Conservation (phyloP, 2,329 filamentous ascomycete species). For the Geosmithia morbida region DNA sequence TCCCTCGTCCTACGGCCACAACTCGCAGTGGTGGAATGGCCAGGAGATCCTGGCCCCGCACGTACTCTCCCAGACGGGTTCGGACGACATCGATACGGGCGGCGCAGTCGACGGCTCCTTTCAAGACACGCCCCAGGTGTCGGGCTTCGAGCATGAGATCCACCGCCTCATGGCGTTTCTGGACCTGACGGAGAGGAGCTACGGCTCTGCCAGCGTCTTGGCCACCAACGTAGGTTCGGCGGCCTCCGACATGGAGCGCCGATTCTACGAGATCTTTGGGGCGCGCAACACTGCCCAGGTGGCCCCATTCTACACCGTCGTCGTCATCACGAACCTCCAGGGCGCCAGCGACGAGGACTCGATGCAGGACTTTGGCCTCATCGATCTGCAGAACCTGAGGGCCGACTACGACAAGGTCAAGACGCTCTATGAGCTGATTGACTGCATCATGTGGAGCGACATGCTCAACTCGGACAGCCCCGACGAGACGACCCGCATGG, state of each 20-base stretch:
- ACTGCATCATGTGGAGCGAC: slow-evolving; percentile 32
- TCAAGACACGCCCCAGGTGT: slow-evolving; percentile 10
- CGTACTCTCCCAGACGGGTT: slow-evolving; percentile 11
- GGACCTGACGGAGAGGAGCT: slow-evolving; percentile 43
- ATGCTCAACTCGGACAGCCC: slow-evolving; percentile 21
- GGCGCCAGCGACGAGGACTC: slow-evolving; percentile 6
- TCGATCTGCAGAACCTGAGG: slow-evolving; percentile 23
- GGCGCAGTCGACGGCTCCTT: too few relatives aligned
- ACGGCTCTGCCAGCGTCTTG: slow-evolving; percentile 35
- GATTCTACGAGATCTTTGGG: slow-evolving; percentile 28
- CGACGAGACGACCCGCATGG: slow-evolving; percentile 22
- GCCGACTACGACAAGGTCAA: slow-evolving; percentile 21
- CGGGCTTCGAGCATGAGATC: slow-evolving; percentile 35
- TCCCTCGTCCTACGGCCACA: slow-evolving; percentile 35
- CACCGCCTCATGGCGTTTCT: slow-evolving; percentile 51
- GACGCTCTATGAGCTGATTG: slow-evolving; percentile 31
- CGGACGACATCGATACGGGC: background rate
- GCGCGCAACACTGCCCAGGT: slow-evolving; percentile 11
- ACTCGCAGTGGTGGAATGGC: slow-evolving; percentile 48
- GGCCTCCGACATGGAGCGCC: slow-evolving; percentile 19
- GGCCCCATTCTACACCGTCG: slow-evolving; percentile 17
- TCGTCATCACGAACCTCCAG: slow-evolving; percentile 11
- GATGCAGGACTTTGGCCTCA: slow-evolving; percentile 22
- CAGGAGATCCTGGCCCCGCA: slow-evolving; percentile 29
- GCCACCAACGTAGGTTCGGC: slow-evolving; percentile 16